Evolutionary conservation across 192 early-diverging fungal genomes (phyloP), one percentile per base, ranked within the genome.

Genomic region (Coemansia sp.): DNA sequence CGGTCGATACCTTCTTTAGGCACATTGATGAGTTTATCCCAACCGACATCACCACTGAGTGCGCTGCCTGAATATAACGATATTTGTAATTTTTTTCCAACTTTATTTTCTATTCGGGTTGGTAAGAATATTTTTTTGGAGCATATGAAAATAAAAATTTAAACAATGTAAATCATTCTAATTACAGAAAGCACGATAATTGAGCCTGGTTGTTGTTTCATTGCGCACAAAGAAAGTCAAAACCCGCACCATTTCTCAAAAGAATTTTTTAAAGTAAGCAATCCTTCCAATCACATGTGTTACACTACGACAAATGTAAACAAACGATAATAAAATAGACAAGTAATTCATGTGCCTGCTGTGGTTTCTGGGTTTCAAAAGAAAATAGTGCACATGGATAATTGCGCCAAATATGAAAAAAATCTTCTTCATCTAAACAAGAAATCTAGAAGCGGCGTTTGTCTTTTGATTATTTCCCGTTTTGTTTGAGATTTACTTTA

Each of bases 1-100:
- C 77, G n/a, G 18, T 76, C 10, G 66, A 73, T 14, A 65, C 60
- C 5, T 84, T 84, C 68, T 66, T 61, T 25, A 56, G 56, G 14
- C 62, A 68, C 28, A 40, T 84, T 28, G 66, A 71, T 0, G 40
- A 63, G 12, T 75, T 54, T 36, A 72, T 83, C 28, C 80, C 80
- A 18, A 64, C 36, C 18, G 63, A 77, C 51, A 73, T 83, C 60
- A 34, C 54, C 16, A 20, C 61, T 8, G 61, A 83, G 54, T 83
- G 80, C 45, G 52, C 58, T 5, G 18, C 28, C 59, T 55, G 54
- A 38, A 38, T 12, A 38, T 38, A 38, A 10, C 36, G 7, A 38
- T 25, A 25, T 25, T 25, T 25, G 22, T 1, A 25, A 25, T 25
- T 25, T 25, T 25, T 25, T 25, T 25, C 22, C 22, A 25, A 25